Evolutionary conservation across 129 eudicot genomes (phyloP).

Genomic region (Tagetes patula): DNA sequence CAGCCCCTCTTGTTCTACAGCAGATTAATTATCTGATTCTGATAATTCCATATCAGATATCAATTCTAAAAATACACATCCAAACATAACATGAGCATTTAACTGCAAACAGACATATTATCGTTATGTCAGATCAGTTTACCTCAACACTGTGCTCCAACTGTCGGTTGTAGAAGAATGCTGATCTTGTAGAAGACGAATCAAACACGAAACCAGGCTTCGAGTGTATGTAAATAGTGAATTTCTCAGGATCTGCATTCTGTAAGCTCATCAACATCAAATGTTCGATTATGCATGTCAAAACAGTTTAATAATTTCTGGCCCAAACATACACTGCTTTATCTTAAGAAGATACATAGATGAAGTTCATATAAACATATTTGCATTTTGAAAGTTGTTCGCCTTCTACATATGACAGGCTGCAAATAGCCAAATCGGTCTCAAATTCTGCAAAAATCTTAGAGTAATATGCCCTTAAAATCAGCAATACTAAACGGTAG

Average conservation of each 20-base stretch:
- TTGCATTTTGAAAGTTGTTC: background rate
- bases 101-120: slow-evolving; percentile 10
- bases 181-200: slow-evolving; percentile 39
- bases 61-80: background rate
- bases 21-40: background rate
- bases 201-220: slow-evolving; percentile 53
- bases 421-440: background rate
- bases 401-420: background rate
- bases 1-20: background rate
- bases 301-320: background rate
- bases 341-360: background rate
- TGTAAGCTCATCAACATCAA: slow-evolving; percentile 34
- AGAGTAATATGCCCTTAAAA: background rate
- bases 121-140: slow-evolving; percentile 3
- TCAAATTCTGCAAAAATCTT: background rate
- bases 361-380: background rate
- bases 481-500: background rate
- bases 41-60: background rate
- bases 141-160: slow-evolving; percentile 44
- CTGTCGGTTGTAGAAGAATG: slow-evolving; percentile 45
- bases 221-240: slow-evolving; percentile 49
- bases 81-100: background rate
- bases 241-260: slow-evolving; percentile 54
- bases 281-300: slow-evolving; percentile 20
- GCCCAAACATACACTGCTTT: background rate